Evolutionary conservation across 805 yeast species (phyloP).

Genomic region (Ascoidea rubescens): DNA sequence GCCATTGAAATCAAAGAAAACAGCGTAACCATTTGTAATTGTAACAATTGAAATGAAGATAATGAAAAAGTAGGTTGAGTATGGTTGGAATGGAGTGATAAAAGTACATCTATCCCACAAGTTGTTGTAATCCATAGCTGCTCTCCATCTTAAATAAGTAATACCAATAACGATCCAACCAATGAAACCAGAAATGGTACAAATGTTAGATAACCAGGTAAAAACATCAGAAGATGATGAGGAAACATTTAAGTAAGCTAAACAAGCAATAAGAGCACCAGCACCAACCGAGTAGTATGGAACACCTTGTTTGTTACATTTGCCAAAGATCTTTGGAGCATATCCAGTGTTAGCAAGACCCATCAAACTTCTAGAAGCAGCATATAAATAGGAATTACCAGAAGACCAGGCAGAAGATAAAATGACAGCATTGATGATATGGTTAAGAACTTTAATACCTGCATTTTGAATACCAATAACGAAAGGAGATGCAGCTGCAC

Average conservation of each 20-base stretch:
- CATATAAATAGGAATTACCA: constrained; percentile 37
- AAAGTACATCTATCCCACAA: not conserved
- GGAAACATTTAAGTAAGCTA: constrained; percentile 43
- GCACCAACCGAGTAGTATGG: constrained; percentile 35
- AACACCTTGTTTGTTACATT: constrained; percentile 39
- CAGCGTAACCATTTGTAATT: constrained; percentile 62
- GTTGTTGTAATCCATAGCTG: constrained; percentile 5
- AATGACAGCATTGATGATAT: constrained; percentile 48
- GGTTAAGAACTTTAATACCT: constrained; percentile 45
- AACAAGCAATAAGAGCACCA: constrained; percentile 48
- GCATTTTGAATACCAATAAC: constrained; percentile 48
- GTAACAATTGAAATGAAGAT: constrained; percentile 35
- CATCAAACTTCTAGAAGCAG: constrained; percentile 34
- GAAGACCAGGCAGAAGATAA: constrained; percentile 42
- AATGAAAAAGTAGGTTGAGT: constrained; percentile 40
- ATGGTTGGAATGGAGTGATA: constrained; percentile 29
- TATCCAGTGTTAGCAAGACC: constrained; percentile 34
- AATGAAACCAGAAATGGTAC: constrained; percentile 67
- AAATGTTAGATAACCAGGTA: constrained; percentile 59
- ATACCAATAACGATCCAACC: constrained; percentile 57
- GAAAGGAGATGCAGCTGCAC: constrained; percentile 54
- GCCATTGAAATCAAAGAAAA: constrained; percentile 29
- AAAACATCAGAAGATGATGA: constrained; percentile 40
- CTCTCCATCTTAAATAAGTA: constrained; percentile 59
- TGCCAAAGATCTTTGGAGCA: constrained; percentile 34